These are phyloP conservation scores for Scheffersomyces cryptocercus DNA, from an alignment of 1,139 yeast species.

Conservation along the genomic window DNA sequence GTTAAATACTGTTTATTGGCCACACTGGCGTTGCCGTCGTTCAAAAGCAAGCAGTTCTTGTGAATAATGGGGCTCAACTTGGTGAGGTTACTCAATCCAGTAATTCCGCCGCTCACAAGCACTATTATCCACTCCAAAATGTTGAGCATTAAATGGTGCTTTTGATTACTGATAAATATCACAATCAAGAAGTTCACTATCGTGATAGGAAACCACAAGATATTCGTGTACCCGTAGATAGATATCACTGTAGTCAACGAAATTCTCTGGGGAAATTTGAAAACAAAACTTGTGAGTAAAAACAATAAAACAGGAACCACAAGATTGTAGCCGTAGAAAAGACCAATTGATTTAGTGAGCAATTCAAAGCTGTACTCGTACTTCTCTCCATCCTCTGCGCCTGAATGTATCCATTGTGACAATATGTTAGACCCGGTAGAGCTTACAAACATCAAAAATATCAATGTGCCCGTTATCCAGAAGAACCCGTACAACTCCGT, in stretches of 20 bases:
- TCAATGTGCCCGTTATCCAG: slow-evolving; percentile 82
- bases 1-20: slow-evolving; percentile 20
- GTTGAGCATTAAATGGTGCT: slow-evolving; percentile 35
- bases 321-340: slow-evolving; percentile 74
- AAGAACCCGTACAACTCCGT: slow-evolving; percentile 79
- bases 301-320: slow-evolving; percentile 59
- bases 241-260: slow-evolving; percentile 50
- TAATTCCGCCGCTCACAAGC: slow-evolving; percentile 42
- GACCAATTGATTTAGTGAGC: slow-evolving; percentile 62
- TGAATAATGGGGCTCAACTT: slow-evolving; percentile 46
- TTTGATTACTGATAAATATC: slow-evolving; percentile 39
- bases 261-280: slow-evolving; percentile 43
- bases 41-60: slow-evolving; percentile 32
- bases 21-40: slow-evolving; percentile 23
- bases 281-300: slow-evolving; percentile 42
- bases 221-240: slow-evolving; percentile 76
- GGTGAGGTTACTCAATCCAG: slow-evolving; percentile 48
- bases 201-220: slow-evolving; percentile 80
- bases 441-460: slow-evolving; percentile 70
- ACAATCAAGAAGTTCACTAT: slow-evolving; percentile 53
- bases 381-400: slow-evolving; percentile 33
- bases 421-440: slow-evolving; percentile 55
- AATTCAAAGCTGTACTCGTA: slow-evolving; percentile 63
- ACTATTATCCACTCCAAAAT: slow-evolving; percentile 51
- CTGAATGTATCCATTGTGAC: slow-evolving; percentile 46